Evolutionary conservation across 2,329 filamentous ascomycete genomes (phyloP), one percentile per base, ranked within the genome.

Genomic region (Aspergillus pseudotamarii): DNA sequence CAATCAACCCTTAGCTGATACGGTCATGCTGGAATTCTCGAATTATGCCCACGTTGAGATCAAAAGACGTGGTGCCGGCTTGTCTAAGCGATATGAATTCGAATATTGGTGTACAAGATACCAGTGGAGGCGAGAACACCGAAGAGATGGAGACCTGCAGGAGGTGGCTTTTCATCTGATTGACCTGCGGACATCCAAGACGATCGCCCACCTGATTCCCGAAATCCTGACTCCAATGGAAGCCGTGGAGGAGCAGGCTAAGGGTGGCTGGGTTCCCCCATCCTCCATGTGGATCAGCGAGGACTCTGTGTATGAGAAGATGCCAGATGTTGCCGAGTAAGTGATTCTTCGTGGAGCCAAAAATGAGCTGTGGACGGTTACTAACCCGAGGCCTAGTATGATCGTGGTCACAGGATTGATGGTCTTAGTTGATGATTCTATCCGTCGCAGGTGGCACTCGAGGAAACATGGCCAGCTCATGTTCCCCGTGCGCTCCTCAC

Each of bases 21-120:
- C 86, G 41, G 91, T 94, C 76, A 92, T 93, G 79, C 86, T 99
- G 38, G 94, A 98, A 76, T 99, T 97, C 76, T 96, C 93, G 68
- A 99, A 98, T 81, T 99, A 99, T 76, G 94, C 94, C 2, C 93
- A 95, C 71, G 88, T 98, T 46, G 91, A 97, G 68, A 81, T 99
- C 57, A 88, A 86, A 69, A 88, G 92, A 48, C 84, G 87, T 28
- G 90, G 90, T 8, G 81, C 85, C 57, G 89, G 87, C 69, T 82
- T 84, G 51, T 84, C 84, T 66, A 94, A 93, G 79, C 86, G 88
- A 65, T 98, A 97, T 76, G 91, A 93, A 60, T 97, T 96, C 72
- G 91, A 94, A 74, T 97, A 96, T 84, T 98, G 95, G 95, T 93
- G 92, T 30, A 86, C 90, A 70, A 85, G 83, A 60, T 98, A 98